phyloP scores from a whole-genome alignment of 352 stramenopile genomes.

The Phytophthora colocasiae region DNA sequence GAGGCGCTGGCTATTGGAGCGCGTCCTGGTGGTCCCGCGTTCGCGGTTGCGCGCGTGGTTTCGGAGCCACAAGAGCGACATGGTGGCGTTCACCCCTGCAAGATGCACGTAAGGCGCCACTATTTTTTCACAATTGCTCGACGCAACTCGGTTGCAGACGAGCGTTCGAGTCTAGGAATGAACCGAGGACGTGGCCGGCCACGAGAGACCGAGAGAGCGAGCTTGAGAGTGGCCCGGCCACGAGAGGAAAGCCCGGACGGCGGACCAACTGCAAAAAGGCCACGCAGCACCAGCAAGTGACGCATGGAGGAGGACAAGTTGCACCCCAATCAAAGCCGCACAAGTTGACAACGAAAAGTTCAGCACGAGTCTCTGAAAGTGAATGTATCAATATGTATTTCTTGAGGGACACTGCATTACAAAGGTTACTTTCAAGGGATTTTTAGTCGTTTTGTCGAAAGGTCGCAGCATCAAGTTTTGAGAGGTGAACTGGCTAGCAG shows the following conservation, averaged over 20 bases:
- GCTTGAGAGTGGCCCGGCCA: constrained; percentile 10
- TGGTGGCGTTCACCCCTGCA: constrained; percentile 15
- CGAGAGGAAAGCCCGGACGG: constrained; percentile 27
- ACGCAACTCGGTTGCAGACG: constrained; percentile 26
- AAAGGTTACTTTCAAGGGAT: not conserved
- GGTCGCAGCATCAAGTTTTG: constrained; percentile 23
- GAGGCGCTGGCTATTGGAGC: constrained; percentile 34
- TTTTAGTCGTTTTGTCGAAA: constrained; percentile 4
- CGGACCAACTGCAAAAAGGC: constrained; percentile 41
- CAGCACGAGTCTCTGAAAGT: constrained; percentile 15
- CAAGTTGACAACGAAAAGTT: constrained; percentile 34
- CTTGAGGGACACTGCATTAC: not conserved
- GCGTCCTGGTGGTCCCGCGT: constrained; percentile 22
- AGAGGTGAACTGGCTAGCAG: constrained; percentile 28
- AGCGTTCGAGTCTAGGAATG: constrained; percentile 35
- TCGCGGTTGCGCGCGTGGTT: constrained; percentile 40
- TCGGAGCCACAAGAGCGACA: constrained; percentile 47
- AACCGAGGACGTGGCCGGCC: constrained; percentile 12
- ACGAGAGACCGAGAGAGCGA: constrained; percentile 31
- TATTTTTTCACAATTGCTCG: constrained; percentile 14
- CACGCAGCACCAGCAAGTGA: constrained; percentile 13
- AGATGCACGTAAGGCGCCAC: constrained; percentile 18
- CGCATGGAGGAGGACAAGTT: constrained; percentile 29
- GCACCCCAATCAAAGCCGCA: constrained; percentile 20
- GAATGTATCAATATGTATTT: constrained; percentile 6